phyloP scores from a whole-genome alignment of 2,329 filamentous ascomycete genomes.

The Tolypocladium nubicola region DNA sequence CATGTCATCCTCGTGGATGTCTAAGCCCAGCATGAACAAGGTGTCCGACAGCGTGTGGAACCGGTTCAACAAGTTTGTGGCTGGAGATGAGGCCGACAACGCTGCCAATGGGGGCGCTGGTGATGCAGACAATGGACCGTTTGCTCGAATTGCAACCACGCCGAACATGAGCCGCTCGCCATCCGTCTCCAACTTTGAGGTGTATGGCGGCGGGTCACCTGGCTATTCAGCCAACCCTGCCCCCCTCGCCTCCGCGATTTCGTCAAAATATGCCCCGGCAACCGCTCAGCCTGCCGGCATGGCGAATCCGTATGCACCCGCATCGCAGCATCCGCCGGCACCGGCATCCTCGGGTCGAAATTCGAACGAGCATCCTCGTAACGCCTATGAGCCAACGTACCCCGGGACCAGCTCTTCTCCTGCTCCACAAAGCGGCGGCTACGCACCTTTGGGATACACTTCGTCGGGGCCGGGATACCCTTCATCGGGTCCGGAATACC shows the following conservation, averaged over 20 bases:
- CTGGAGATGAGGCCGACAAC: conserved; percentile 82
- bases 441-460: conserved; percentile 8
- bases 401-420: conserved; percentile 7
- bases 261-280: conserved; percentile 28
- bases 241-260: conserved; percentile 20
- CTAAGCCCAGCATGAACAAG: conserved; percentile 91
- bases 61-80: conserved; percentile 93
- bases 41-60: conserved; percentile 85
- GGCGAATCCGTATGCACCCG: conserved; percentile 21
- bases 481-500: not conserved
- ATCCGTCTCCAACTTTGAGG: conserved; percentile 60
- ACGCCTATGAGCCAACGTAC: conserved; percentile 25
- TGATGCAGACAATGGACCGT: conserved; percentile 61
- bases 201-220: conserved; percentile 50
- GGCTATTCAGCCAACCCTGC: conserved; percentile 17
- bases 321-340: conserved; percentile 40
- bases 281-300: conserved; percentile 7
- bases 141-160: conserved; percentile 67
- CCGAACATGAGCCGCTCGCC: conserved; percentile 65
- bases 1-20: conserved; percentile 76
- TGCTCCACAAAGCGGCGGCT: conserved; percentile 6
- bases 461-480: conserved; percentile 4
- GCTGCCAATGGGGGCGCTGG: conserved; percentile 52
- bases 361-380: conserved; percentile 19
- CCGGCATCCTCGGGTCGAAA: conserved; percentile 15